phyloP scores from a whole-genome alignment of 495 filamentous ascomycete species.

The Daldinia childiae region DNA sequence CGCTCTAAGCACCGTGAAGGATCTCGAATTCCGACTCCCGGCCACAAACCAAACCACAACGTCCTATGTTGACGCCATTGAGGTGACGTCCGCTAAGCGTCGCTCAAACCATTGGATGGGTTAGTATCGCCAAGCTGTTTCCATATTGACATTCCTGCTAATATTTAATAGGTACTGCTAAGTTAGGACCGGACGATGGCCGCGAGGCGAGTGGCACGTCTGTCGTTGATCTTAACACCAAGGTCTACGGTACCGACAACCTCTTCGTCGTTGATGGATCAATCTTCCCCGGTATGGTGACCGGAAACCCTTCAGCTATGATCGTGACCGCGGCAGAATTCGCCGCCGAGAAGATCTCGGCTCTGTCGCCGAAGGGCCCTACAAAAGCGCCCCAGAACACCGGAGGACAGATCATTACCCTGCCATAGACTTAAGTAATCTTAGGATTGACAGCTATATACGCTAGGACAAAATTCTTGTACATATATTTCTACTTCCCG shows the following conservation, averaged over 20 bases:
- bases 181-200: constrained; percentile 74
- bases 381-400: constrained; percentile 27
- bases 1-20: constrained; percentile 58
- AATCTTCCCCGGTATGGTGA: constrained; percentile 69
- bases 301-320: constrained; percentile 68
- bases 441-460: constrained; percentile 9
- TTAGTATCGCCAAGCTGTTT: constrained; percentile 21
- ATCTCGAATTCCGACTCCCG: constrained; percentile 65
- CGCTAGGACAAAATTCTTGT: constrained; percentile 32
- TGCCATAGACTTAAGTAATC: constrained; percentile 23
- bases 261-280: constrained; percentile 71
- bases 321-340: constrained; percentile 68
- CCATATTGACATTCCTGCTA: background rate
- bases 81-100: constrained; percentile 63
- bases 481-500: constrained; percentile 34
- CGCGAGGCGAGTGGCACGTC: constrained; percentile 64
- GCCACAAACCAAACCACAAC: constrained; percentile 58
- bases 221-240: constrained; percentile 76
- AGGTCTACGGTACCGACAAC: constrained; percentile 77
- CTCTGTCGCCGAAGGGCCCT: constrained; percentile 18
- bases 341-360: constrained; percentile 61
- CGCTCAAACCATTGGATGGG: constrained; percentile 77
- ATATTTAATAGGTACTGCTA: constrained; percentile 57
- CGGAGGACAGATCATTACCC: constrained; percentile 37
- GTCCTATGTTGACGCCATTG: constrained; percentile 62